phyloP scores from a whole-genome alignment of 1,139 yeast species.

The Blastobotrys apis region DNA sequence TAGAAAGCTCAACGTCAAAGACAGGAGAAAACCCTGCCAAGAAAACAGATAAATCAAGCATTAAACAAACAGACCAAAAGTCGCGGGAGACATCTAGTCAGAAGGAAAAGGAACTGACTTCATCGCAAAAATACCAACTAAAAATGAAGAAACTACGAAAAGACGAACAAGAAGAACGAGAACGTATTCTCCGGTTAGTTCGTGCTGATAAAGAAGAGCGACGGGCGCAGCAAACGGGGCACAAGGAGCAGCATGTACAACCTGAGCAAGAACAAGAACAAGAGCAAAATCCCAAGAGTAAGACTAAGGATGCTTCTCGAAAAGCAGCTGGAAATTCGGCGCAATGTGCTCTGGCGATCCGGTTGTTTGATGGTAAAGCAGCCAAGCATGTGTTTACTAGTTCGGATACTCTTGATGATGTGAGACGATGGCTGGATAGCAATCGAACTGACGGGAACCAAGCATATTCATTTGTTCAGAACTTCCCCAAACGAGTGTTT shows the following conservation, averaged over 20 bases:
- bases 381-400: slow-evolving; percentile 43
- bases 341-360: slow-evolving; percentile 45
- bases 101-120: neutral
- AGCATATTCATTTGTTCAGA: slow-evolving; percentile 47
- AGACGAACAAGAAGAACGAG: slow-evolving; percentile 48
- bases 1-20: no score
- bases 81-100: neutral
- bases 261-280: neutral
- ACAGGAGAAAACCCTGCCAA: no score
- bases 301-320: neutral
- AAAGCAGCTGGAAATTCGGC: no score
- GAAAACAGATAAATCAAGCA: no score
- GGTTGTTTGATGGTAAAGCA: slow-evolving; percentile 53
- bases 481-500: slow-evolving; percentile 43
- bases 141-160: slow-evolving; percentile 39
- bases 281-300: neutral
- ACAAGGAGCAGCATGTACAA: neutral
- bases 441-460: slow-evolving; percentile 47
- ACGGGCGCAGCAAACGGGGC: slow-evolving; percentile 2
- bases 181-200: slow-evolving; percentile 49
- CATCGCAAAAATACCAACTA: slow-evolving; percentile 39
- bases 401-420: slow-evolving; percentile 47
- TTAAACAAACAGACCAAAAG: no score
- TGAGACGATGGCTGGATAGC: slow-evolving; percentile 59
- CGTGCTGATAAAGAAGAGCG: slow-evolving; percentile 52